A percentile compares a stretch with the other conserved stretches of the same genome.
These are phyloP conservation scores for Penicillium sclerotigenum DNA, from an alignment of 2,329 filamentous ascomycete genomes.

Conservation along the genomic window DNA sequence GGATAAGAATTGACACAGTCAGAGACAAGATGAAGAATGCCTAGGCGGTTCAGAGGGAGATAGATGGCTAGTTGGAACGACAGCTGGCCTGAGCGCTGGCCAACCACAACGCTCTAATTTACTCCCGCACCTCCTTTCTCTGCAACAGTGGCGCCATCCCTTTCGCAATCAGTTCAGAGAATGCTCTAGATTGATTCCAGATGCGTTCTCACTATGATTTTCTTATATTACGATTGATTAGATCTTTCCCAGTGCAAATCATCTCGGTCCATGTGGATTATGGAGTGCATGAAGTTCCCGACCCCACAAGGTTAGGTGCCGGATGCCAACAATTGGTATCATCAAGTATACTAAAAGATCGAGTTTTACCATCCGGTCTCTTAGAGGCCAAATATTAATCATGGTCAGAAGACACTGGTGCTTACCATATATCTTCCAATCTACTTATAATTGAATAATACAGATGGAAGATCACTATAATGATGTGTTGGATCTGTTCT, in stretches of 20 bases:
- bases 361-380: not conserved
- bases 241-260: not conserved
- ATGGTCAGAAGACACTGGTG: not conserved
- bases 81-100: conserved; percentile 33
- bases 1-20: conserved; percentile 9
- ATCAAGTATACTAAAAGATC: not conserved
- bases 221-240: not conserved
- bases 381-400: not conserved
- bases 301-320: not conserved
- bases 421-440: not conserved
- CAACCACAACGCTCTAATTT: conserved; percentile 17
- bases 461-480: not conserved
- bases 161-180: not conserved
- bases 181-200: not conserved
- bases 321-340: not conserved
- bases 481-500: not conserved
- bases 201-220: not conserved
- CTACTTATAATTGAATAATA: not conserved
- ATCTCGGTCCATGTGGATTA: conserved; percentile 1
- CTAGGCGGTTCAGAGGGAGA: not conserved
- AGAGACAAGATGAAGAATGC: conserved; percentile 13
- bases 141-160: conserved; percentile 1
- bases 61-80: conserved; percentile 23
- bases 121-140: not conserved
- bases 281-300: conserved; percentile 4